These are phyloP conservation scores for Diaporthe sp. DNA, from an alignment of 2,329 filamentous ascomycete species.

Conservation along the genomic window DNA sequence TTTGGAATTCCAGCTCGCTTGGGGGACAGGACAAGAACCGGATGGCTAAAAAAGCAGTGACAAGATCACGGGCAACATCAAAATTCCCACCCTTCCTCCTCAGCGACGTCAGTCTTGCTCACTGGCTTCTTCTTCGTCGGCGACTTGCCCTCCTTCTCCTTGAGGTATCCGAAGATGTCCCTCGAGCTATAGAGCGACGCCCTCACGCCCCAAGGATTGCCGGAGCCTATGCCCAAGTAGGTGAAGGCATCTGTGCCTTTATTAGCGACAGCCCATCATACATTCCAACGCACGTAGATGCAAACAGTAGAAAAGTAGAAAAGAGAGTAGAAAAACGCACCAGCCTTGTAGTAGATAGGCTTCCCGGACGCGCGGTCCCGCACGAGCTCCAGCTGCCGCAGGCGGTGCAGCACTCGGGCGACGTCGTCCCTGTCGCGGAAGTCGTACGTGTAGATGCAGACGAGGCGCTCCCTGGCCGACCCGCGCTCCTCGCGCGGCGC, in stretches of 20 bases:
- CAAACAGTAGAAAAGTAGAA: neutral
- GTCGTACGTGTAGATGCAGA: constrained; percentile 85
- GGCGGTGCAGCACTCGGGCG: constrained; percentile 72
- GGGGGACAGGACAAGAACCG: neutral
- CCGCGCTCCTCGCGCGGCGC: constrained; percentile 66
- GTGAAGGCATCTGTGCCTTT: constrained; percentile 73
- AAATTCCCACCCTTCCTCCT: constrained; percentile 22
- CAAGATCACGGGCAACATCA: neutral
- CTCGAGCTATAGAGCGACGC: constrained; percentile 69
- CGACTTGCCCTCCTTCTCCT: constrained; percentile 33
- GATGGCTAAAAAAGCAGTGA: neutral
- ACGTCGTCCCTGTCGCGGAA: constrained; percentile 80
- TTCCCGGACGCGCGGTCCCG: constrained; percentile 53
- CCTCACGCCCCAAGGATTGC: constrained; percentile 74
- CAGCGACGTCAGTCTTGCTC: constrained; percentile 2
- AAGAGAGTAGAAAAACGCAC: constrained; percentile 54
- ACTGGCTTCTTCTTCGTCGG: constrained; percentile 8
- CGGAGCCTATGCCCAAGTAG: constrained; percentile 72
- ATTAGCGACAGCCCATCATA: no score
- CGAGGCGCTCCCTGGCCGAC: constrained; percentile 66
- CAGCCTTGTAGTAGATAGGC: constrained; percentile 84
- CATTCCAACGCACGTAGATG: neutral
- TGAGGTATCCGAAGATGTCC: constrained; percentile 53
- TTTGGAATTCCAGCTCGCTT: neutral
- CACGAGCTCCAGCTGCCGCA: constrained; percentile 75